Evolutionary conservation across 192 early-diverging fungal genomes (phyloP).

Genomic region (Pilaira anomala): DNA sequence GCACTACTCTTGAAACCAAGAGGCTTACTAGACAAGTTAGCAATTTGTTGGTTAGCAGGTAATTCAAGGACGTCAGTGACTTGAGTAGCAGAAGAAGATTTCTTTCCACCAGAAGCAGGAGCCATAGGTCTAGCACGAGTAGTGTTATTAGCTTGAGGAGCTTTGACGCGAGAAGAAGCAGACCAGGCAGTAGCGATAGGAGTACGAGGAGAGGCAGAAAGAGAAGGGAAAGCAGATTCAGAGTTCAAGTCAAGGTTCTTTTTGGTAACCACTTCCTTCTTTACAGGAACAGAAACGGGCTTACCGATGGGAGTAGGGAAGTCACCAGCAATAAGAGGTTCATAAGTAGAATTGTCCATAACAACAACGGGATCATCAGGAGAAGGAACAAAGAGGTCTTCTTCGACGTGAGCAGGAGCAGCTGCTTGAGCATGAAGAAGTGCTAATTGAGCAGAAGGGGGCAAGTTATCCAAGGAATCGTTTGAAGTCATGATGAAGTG

Average conservation of each 20-base stretch:
- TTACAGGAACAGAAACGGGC: constrained; percentile 14
- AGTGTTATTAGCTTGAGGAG: constrained; percentile 20
- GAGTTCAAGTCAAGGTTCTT: constrained; percentile 52
- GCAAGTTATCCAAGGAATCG: constrained; percentile 17
- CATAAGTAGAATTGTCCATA: constrained; percentile 11
- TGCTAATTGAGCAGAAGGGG: constrained; percentile 39
- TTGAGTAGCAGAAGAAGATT: constrained; percentile 39
- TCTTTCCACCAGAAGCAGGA: constrained; percentile 33
- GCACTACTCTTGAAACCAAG: constrained; percentile 43
- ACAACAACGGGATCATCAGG: constrained; percentile 31
- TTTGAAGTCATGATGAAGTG: constrained; percentile 14
- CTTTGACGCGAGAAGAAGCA: constrained; percentile 40
- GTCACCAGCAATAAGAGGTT: constrained; percentile 30
- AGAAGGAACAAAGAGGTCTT: constrained; percentile 26
- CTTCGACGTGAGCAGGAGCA: neutral
- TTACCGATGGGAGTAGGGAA: constrained; percentile 29
- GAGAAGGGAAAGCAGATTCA: constrained; percentile 74
- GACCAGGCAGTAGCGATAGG: constrained; percentile 38
- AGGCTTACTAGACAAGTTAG: constrained; percentile 39
- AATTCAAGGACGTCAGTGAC: constrained; percentile 60
- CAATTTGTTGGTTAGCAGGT: constrained; percentile 46
- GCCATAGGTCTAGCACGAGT: constrained; percentile 32
- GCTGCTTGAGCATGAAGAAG: constrained; percentile 37
- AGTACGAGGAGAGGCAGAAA: constrained; percentile 50
- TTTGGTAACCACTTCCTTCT: constrained; percentile 9